Evolutionary conservation across 1,139 yeast genomes (phyloP), one percentile per base, ranked within the genome.

Genomic region (Oligophagozyma castellii): DNA sequence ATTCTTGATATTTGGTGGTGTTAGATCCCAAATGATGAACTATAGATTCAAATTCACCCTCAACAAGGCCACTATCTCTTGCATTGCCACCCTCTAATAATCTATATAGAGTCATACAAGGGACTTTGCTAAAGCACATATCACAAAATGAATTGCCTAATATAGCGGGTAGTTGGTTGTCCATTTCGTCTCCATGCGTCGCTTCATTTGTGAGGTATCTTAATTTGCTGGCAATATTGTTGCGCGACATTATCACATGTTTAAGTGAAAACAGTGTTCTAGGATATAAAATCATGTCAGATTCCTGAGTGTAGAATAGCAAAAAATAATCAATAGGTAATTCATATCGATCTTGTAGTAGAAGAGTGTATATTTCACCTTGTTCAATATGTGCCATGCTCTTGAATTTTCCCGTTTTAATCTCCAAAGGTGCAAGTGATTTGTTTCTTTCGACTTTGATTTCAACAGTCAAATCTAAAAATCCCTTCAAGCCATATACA

Each of bases 401-500:
- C 30, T 69, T 70, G 22, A 64, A 56, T 29, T 58, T 61, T 0
- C 96, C 95, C 0, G 96, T 81, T 50, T 89, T 89, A 35, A 89
- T 73, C 51, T 89, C 99, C 57, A 92, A 58, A 0, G 96, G 96
- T 1, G 74, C 65, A 14, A 81, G 62, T 35, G 48, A 63, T 13
- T 60, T 64, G 3, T 35, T 33, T 23, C 42, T 34, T 32, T 43
- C 31, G 4, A 67, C 43, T 19, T 59, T 53, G 0, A 79, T 78
- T 41, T 78, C 79, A 1, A 84, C 65, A 0, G 95, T 80, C 1
- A 77, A 95, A 56, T 89, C 99, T 11, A 86, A 71, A 44, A 76
- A 70, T 1, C 99, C 99, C 39, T 81, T 73, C n/a, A 92, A 56
- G 0, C 99, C 99, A 58, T 67, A 84, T 46, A 70, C 67, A 0